Evolutionary conservation across 495 filamentous ascomycete genomes (phyloP), one percentile per base, ranked within the genome.

Genomic region (Annulohypoxylon bovei): DNA sequence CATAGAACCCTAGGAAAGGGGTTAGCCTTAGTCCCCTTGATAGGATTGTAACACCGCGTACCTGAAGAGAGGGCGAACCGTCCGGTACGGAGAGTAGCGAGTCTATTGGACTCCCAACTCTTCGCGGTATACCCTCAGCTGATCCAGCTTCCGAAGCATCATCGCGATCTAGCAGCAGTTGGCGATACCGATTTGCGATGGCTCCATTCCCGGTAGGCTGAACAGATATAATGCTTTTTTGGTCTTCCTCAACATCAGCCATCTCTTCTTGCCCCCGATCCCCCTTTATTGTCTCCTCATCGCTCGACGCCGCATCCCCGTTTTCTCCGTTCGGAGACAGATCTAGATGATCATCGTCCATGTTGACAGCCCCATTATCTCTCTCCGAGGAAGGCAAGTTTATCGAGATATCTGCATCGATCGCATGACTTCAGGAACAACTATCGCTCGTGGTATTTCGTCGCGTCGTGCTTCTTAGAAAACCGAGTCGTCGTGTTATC

Each of bases 51-150:
- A 58, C 39, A 67, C 33, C 33, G 79, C 84, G 71, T 82, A 97
- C 94, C 81, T 93, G 93, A 54, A 96, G 75, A 12, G 95, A 98
- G 14, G 93, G 94, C 3, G 92, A 90, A 79, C 97, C 94, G 73
- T 98, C 95, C 14, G 94, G 93, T 12, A 88, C 91, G 1, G 92
- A 95, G 42, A 88, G 71, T 7, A 84, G 54, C 11, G 84, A 87
- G 62, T 82, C 83, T 18, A 80, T 76, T 28, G 85, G 85, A 56
- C 85, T 87, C 8, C 72, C 80, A 20, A 73, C 77, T 33, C 78
- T 75, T 60, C 78, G 67, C 16, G 81, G 79, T 4, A 81, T 54
- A 25, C 71, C 79, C 56, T 82, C 81, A 8, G 71, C 70, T 4
- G 79, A 83, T 8, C 83, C 83, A 64, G 84, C 83, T 59, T 84